phyloP scores from a whole-genome alignment of 2,329 filamentous ascomycete species.

The Verticillium klebahnii region DNA sequence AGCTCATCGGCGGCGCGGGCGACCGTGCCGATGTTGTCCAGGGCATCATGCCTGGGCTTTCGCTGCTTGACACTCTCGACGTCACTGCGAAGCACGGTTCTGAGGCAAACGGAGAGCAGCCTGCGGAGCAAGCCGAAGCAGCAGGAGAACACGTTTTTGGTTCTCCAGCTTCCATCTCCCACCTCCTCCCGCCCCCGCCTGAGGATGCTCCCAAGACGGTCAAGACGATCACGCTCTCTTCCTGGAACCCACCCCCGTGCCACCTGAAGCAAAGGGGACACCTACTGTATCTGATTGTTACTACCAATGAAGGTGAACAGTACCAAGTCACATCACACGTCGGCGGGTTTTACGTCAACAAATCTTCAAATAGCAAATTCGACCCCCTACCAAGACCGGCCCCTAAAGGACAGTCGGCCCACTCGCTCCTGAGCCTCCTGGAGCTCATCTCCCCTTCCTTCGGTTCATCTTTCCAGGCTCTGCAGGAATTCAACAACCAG shows the following conservation, averaged over 20 bases:
- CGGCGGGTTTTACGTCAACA: constrained; percentile 95
- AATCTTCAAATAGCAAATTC: constrained; percentile 91
- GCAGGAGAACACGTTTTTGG: constrained; percentile 56
- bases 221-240: constrained; percentile 80
- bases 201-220: constrained; percentile 80
- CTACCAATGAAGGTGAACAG: constrained; percentile 92
- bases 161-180: constrained; percentile 61
- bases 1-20: constrained; percentile 88
- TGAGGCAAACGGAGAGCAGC: constrained; percentile 38
- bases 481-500: constrained; percentile 80
- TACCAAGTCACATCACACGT: constrained; percentile 90
- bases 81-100: constrained; percentile 33
- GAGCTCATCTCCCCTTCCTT: constrained; percentile 81
- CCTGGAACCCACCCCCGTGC: constrained; percentile 95
- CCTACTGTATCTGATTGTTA: constrained; percentile 82
- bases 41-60: constrained; percentile 78
- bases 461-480: constrained; percentile 64
- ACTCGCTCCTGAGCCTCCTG: constrained; percentile 82
- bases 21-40: constrained; percentile 83
- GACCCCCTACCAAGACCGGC: constrained; percentile 78
- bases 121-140: constrained; percentile 12
- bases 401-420: constrained; percentile 73
- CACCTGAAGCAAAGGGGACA: constrained; percentile 88
- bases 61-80: constrained; percentile 77
- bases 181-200: constrained; percentile 64